Evolutionary conservation across 169 alveolate species (phyloP), one percentile per base, ranked within the genome.

Genomic region (Cryptosporidium tyzzeri): DNA sequence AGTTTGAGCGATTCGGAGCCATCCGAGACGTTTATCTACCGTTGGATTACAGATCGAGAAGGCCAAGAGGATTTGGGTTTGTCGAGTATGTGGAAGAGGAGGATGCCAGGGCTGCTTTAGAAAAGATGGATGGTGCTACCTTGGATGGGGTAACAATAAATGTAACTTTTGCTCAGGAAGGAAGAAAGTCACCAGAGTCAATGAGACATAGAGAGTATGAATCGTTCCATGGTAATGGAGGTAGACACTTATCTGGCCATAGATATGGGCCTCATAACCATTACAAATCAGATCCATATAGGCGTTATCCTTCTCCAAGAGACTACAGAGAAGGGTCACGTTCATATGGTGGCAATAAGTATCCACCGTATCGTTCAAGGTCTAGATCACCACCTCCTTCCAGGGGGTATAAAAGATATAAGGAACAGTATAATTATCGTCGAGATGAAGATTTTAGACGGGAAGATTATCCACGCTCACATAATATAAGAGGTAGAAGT

Each of bases 51-150:
- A 75, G 84, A 58, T 93, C 97, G 33, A 91, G 91, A 70, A 85
- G 94, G 33, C 97, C 98, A 1, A 68, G 97, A 70, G 98, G 98
- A 9, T 95, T 96, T 75, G 97, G 98, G 16, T 95, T 96, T 70
- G 98, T 95, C 8, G 98, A 96, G 91, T 95, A 94, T 71, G 87
- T 86, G 69, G 91, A 86, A 39, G 92, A 92, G 35, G 91, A 85
- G 35, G 98, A 96, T 84, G 97, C 98, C 21, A 95, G 92, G 41
- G 92, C 86, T 61, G 98, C 98, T 55, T 50, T 94, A 86, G 86
- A 93, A 45, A 94, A 91, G 69, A 94, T 94, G 96, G 92, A 93
- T 80, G 96, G 96, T 6, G 71, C 91, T 18, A 93, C 85, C 35
- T 71, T 94, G 31, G 96, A 92, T 86, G 95, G 96, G 21, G 92